A percentile compares a stretch with the other conserved stretches of the same genome.
Evolutionary conservation across 768 basidiomycete species (phyloP).

Genomic region (Phanerochaete sordida): DNA sequence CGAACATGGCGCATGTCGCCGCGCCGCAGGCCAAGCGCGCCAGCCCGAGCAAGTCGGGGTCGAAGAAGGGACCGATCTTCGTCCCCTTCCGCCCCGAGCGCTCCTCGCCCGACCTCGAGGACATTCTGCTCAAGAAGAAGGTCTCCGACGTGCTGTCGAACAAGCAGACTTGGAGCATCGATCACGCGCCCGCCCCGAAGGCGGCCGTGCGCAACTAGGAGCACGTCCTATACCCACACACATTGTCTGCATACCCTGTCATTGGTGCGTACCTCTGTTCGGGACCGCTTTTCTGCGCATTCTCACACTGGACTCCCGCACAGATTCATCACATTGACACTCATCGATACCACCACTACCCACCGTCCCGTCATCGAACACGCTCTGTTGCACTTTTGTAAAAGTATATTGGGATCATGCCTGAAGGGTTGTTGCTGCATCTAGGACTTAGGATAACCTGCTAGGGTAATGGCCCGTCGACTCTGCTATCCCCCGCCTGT

Average conservation of each 20-base stretch:
- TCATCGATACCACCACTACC: constrained; percentile 9
- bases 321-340: neutral
- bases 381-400: neutral
- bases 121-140: constrained; percentile 37
- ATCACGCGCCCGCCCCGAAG: constrained; percentile 12
- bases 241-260: constrained; percentile 2
- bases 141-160: constrained; percentile 25
- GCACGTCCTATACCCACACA: constrained; percentile 16
- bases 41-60: constrained; percentile 4
- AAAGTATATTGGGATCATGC: neutral
- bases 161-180: constrained; percentile 27
- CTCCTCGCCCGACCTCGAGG: constrained; percentile 54
- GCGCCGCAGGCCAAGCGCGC: constrained; percentile 26
- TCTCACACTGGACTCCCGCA: neutral
- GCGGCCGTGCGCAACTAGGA: constrained; percentile 9
- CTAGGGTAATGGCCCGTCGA: constrained; percentile 6
- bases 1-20: constrained; percentile 1
- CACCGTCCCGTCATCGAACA: neutral
- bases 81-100: constrained; percentile 47
- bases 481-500: neutral
- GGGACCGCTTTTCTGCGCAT: neutral
- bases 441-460: constrained; percentile 8
- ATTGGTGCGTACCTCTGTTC: neutral
- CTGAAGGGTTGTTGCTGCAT: constrained; percentile 2
- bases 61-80: constrained; percentile 35